Evolutionary conservation across 1,139 yeast species (phyloP), one percentile per base, ranked within the genome.

Genomic region (Taphrina populina): DNA sequence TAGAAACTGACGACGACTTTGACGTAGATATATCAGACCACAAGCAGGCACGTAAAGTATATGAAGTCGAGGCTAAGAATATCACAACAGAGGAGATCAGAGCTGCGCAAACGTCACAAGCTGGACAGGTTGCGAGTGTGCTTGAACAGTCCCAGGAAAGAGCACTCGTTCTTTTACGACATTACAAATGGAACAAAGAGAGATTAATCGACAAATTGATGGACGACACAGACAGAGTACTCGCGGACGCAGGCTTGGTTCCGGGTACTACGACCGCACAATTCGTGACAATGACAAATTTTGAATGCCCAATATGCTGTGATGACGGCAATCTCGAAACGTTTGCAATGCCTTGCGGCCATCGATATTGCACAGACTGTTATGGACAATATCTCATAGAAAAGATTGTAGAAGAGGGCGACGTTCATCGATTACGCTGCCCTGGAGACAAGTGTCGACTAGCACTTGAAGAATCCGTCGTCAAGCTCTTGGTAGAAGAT

Each of bases 151-250:
- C 77, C 44, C 61, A 68, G 6, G 69, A 70, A 6, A 76, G 74
- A 54, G 78, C 79, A 10, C 66, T 80, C 21, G 69, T 81, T 2
- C 69, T 88, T 66, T 72, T 87, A 39, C 81, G 83, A 52, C 68
- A 73, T 57, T 83, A 74, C 66, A 76, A 77, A 49, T 88, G 95
- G 95, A 87, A 83, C 66, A 77, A 78, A 43, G 94, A 86, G 58
- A 78, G 78, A 52, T 75, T 87, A 37, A 73, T 86, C 54, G 90
- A 87, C 60, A 76, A 76, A 43, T 86, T 77, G 70, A 81, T 84
- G 64, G 83, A 78, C 47, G 72, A 80, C 59, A 72, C 77, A 53
- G 71, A 69, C 3, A 66, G 69, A 13, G 72, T 83, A 1, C 66
- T 77, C 33, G 63, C 66, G 3, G 69, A 69, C 11, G 77, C 81